Evolutionary conservation across 2,329 filamentous ascomycete species (phyloP), one percentile per base, ranked within the genome.

Genomic region (Aspergillus quadricinctus): DNA sequence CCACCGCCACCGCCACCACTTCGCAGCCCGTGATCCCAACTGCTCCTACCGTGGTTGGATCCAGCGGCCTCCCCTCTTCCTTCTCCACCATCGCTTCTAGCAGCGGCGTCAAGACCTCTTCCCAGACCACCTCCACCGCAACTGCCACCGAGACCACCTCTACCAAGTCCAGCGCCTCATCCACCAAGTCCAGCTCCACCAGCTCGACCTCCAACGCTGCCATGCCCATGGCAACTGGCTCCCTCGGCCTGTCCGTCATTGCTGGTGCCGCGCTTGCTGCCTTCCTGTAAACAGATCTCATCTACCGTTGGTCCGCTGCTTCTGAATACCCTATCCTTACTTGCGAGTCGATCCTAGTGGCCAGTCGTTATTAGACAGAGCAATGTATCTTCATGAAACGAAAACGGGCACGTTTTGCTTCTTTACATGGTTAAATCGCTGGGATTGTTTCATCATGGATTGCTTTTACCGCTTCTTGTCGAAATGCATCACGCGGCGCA

Each of bases 201-300:
- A 60, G 59, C 54, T 65, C 66, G 8, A 56, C 66, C 52, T 69
- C 67, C 48, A 65, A 65, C n/a, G 68, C 63, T 45, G 70, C 60
- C 61, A 66, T 71, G 55, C 65, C 72, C 55, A 63, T 73, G 37
- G 69, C 69, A 55, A 76, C 71, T 50, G 74, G 61, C 54, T 70
- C 75, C 28, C 60, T 67, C 27, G 66, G 69, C 25, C 64, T 77
- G 56, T 69, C 69, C 41, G 64, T 76, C 51, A 65, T 77, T 23
- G 77, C 75, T 61, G 76, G 75, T 66, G 69, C 71, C 58, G 67
- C 75, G 50, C 64, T 79, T 49, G 73, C 74, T 62, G 73, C 74
- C 61, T 69, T 79, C 59, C 65, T 78, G 61, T 78, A 73, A 72
- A 60, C 35, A 43, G 54, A 48, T 14, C 49, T 19, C 40, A 48